These are phyloP conservation scores for Aspergillus sp. DNA, from an alignment of 2,329 filamentous ascomycete species.

Conservation along the genomic window DNA sequence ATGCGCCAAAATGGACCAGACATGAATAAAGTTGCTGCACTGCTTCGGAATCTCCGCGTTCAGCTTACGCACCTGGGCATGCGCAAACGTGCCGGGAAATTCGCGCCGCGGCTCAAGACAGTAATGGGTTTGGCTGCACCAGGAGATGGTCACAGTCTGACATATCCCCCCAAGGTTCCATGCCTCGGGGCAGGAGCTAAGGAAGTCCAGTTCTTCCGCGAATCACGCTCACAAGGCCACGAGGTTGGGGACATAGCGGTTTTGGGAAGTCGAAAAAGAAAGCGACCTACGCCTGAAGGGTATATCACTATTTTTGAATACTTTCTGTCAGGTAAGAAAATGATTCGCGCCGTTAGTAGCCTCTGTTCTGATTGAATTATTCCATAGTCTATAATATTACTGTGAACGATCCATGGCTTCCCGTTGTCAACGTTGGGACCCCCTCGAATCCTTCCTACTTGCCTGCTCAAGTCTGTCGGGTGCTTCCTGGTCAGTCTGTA, in stretches of 20 bases:
- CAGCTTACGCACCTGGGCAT: neutral
- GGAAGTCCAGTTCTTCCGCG: slow-evolving; percentile 7
- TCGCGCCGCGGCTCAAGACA: neutral
- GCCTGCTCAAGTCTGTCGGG: slow-evolving; percentile 63
- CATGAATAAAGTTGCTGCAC: neutral
- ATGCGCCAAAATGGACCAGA: neutral
- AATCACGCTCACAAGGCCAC: neutral
- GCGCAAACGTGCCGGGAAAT: neutral
- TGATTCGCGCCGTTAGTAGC: neutral
- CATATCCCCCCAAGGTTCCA: neutral
- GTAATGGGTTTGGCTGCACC: slow-evolving; percentile 2
- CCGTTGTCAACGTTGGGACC: slow-evolving; percentile 67
- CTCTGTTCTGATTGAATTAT: neutral
- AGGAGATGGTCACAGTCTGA: neutral
- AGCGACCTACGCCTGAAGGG: neutral
- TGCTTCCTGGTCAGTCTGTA: slow-evolving; percentile 62
- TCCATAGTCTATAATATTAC: slow-evolving; percentile 39
- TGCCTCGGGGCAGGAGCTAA: slow-evolving; percentile 4
- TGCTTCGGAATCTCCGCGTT: neutral
- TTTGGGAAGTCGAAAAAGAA: neutral
- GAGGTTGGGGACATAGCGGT: neutral
- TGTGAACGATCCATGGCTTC: slow-evolving; percentile 41
- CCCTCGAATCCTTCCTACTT: slow-evolving; percentile 59
- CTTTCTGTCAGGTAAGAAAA: slow-evolving; percentile 22
- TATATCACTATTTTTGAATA: slow-evolving; percentile 27